These are phyloP conservation scores for Dendryphion nanum DNA, from an alignment of 2,329 filamentous ascomycete genomes.

Conservation along the genomic window DNA sequence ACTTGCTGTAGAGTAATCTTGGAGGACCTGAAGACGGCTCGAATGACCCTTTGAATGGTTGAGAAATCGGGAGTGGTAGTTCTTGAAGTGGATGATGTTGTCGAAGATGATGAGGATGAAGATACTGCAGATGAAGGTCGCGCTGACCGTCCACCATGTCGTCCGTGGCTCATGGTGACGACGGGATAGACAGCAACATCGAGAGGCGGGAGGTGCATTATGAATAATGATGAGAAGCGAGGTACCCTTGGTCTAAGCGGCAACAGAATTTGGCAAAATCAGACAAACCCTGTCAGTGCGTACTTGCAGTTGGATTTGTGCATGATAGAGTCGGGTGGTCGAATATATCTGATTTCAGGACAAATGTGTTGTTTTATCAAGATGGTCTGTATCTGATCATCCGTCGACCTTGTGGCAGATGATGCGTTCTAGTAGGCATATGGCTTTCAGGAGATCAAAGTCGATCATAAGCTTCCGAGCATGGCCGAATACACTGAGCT, in stretches of 20 bases:
- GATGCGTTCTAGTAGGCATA: constrained; percentile 2
- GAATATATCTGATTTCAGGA: constrained; percentile 8
- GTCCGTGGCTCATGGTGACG: constrained; percentile 35
- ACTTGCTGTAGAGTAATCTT: constrained; percentile 32
- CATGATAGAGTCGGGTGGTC: constrained; percentile 4
- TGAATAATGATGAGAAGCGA: constrained; percentile 15
- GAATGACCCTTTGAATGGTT: constrained; percentile 35
- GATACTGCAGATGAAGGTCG: constrained; percentile 23
- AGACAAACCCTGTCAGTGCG: constrained; percentile 1
- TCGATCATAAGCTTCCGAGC: constrained; percentile 15
- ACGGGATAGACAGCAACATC: constrained; percentile 32
- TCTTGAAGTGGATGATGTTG: constrained; percentile 18
- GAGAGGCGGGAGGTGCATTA: constrained; percentile 39
- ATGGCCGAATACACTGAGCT: constrained; percentile 16
- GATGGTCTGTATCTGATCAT: constrained; percentile 1
- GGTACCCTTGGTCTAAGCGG: constrained; percentile 9
- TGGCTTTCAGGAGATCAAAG: constrained; percentile 10
- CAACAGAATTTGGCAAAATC: constrained; percentile 9
- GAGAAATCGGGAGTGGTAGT: constrained; percentile 27
- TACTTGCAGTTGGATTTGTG: constrained; percentile 2
- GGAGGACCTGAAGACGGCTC: constrained; percentile 29
- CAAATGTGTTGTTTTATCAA: constrained; percentile 1
- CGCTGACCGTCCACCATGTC: constrained; percentile 19
- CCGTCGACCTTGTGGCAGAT: constrained; percentile 2
- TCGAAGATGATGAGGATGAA: constrained; percentile 26